A percentile compares a stretch with the other conserved stretches of the same genome.
Evolutionary conservation across 441 rosid genomes (phyloP).

Genomic region (Bruguiera hainesii): DNA sequence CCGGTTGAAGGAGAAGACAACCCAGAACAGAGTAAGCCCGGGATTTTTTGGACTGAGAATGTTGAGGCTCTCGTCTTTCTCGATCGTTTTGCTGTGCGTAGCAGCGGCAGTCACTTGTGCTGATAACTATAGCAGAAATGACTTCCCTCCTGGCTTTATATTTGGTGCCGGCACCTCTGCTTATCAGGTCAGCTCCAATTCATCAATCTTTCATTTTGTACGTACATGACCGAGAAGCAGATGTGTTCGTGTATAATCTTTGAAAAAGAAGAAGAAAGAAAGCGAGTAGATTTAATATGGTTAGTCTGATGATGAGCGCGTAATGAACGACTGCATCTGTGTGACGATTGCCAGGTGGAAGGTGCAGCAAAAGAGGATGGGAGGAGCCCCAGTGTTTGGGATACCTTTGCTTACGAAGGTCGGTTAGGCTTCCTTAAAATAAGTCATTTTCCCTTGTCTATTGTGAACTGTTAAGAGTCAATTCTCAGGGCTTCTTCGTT

Average conservation of each 20-base stretch:
- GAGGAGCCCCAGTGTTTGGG: slow-evolving; percentile 62
- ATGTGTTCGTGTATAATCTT: no score
- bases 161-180: slow-evolving; percentile 66
- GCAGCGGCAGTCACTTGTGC: slow-evolving; percentile 12
- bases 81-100: slow-evolving; percentile 19
- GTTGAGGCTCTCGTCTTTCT: slow-evolving; percentile 19
- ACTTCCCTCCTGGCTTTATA: slow-evolving; percentile 49
- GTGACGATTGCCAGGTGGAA: slow-evolving; percentile 39
- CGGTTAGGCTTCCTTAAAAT: slow-evolving; percentile 4
- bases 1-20: no score
- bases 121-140: slow-evolving; percentile 37
- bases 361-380: slow-evolving; percentile 71
- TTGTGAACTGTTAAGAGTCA: no score
- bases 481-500: neutral
- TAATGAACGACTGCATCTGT: neutral
- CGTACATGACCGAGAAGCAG: no score
- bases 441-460: neutral
- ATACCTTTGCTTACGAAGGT: slow-evolving; percentile 45
- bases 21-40: no score
- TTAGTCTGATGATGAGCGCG: neutral
- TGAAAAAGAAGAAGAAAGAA: no score
- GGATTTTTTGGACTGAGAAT: slow-evolving; percentile 2
- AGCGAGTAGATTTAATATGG: no score
- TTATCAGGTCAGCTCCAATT: slow-evolving; percentile 45
- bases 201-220: neutral